Conservation (phyloP, 148 eudicot genomes). For the Persicaria tinctoria region DNA sequence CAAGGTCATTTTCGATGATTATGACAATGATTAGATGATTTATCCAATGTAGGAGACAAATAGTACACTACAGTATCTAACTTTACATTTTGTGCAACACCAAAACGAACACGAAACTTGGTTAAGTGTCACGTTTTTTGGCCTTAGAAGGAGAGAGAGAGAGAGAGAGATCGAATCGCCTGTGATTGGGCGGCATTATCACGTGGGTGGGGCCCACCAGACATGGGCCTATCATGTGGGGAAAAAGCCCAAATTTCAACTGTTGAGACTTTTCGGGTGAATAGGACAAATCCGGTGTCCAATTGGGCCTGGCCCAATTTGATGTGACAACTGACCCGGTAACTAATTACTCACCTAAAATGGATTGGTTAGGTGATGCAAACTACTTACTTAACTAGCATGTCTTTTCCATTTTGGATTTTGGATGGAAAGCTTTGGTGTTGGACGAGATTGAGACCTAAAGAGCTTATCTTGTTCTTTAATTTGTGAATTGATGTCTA, state of each 20-base stretch:
- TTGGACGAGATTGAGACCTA: too few species aligned
- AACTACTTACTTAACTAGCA: too few species aligned
- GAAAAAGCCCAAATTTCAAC: conserved; percentile 7
- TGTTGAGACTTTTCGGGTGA: neutral
- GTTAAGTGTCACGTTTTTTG: neutral
- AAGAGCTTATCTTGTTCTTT: too few species aligned
- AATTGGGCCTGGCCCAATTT: neutral
- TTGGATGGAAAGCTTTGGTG: too few species aligned
- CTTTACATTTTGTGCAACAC: neutral
- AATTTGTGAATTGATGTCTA: too few species aligned
- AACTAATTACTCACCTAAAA: neutral
- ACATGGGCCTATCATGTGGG: neutral
- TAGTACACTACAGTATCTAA: conserved; percentile 1
- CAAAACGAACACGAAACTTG: conserved; percentile 3
- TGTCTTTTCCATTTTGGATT: too few species aligned
- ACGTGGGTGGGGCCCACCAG: conserved; percentile 3
- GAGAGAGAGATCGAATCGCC: neutral
- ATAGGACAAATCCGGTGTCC: neutral
- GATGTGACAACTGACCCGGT: neutral
- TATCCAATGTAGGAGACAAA: neutral
- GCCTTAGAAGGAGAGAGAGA: neutral
- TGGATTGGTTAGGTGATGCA: neutral
- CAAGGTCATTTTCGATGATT: conserved; percentile 7
- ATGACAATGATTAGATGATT: conserved; percentile 9
- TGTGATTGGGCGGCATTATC: neutral